Evolutionary conservation across 257 asterid genomes (phyloP), one percentile per base, ranked within the genome.

Genomic region (Fraxinus americana): DNA sequence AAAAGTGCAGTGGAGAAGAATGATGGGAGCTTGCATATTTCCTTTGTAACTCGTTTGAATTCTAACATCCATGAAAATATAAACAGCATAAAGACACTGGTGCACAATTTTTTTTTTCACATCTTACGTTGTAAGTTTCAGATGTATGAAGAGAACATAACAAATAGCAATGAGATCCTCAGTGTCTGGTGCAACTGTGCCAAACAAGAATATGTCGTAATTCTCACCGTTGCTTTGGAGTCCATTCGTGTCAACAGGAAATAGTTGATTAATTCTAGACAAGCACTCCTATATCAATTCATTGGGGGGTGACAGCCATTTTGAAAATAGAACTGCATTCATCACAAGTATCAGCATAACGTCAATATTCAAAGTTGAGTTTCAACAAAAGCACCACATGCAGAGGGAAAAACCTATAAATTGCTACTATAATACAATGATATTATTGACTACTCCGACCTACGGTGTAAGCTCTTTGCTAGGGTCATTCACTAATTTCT

Each of bases 21-120:
- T 34, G 98, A 92, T 1, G n/a, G 99, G 43, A 96, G 97, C 96
- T 95, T 93, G 90, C 98, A 95, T 95, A n/a, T n/a, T n/a, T n/a
- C 99, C 85, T 93, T 92, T 1, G 97, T 93, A 79, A 95, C 90
- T 38, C 88, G 93, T 84, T 93, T 95, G 75, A 95, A 92, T 84
- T 95, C 99, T 93, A 93, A 84, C 72, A 85, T 65, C 82, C 79
- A 82, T 59, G 50, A 76, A 81, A 75, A 41, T 12, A 50, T 34
- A n/a, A 23, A 73, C 39, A 50, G 38, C 69, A 61, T 50, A 71
- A 77, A 70, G 32, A 52, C 17, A 30, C 39, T 43, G 68, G 72
- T 27, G 29, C 29, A 27, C 29, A 27, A 27, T 16, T 14, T 48
- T 14, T 3, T 3, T 48, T 48, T 48, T 4, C 5, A 1, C 29